Conservation (phyloP, 83 land plant genomes). For the Picea mariana region DNA sequence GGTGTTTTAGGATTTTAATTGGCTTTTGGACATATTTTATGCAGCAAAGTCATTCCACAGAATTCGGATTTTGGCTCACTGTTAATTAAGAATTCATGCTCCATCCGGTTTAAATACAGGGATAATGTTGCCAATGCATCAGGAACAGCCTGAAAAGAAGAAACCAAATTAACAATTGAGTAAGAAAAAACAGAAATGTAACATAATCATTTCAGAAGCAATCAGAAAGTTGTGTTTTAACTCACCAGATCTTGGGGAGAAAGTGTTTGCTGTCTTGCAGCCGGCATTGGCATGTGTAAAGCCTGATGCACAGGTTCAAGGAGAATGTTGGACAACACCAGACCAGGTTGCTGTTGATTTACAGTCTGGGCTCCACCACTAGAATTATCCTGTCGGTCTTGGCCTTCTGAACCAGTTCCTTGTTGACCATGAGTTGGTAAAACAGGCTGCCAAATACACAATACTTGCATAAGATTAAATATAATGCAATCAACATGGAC, state of each 20-base stretch:
- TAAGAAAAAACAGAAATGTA: neutral
- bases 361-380: conserved; percentile 1
- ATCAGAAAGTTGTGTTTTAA: neutral
- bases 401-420: conserved; percentile 4
- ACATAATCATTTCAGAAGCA: neutral
- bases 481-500: neutral
- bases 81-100: conserved; percentile 25
- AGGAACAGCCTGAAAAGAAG: conserved; percentile 55
- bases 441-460: neutral
- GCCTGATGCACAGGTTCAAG: conserved; percentile 18
- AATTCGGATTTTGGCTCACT: conserved; percentile 16
- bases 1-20: neutral
- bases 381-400: neutral
- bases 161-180: conserved; percentile 3
- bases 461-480: neutral
- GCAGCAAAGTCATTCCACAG: neutral
- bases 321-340: conserved; percentile 25
- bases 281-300: conserved; percentile 35
- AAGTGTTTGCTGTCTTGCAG: conserved; percentile 20
- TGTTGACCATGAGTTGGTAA: conserved; percentile 9
- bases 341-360: conserved; percentile 27
- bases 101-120: conserved; percentile 63
- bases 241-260: conserved; percentile 39
- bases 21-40: neutral
- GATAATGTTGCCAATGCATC: conserved; percentile 56